Evolutionary conservation across 306 rosid genomes (phyloP).

Genomic region (Mimosa bimucronata): DNA sequence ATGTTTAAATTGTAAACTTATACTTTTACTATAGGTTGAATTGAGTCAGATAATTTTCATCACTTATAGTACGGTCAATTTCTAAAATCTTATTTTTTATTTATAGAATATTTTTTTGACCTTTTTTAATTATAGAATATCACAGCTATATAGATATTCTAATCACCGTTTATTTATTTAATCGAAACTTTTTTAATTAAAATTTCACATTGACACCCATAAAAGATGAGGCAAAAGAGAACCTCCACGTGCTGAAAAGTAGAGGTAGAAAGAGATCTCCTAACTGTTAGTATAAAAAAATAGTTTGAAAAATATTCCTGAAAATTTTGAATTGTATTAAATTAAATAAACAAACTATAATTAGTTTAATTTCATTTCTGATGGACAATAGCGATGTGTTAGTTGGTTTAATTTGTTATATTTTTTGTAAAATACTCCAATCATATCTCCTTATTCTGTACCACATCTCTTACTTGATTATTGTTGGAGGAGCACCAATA

Average conservation of each 20-base stretch:
- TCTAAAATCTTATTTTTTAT: too few relatives aligned
- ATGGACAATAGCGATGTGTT: background rate
- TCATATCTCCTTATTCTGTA: too few relatives aligned
- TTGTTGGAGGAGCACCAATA: too few relatives aligned
- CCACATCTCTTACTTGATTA: too few relatives aligned
- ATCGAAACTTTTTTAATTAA: background rate
- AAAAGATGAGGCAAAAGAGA: background rate
- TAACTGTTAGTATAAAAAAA: background rate
- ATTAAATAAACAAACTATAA: background rate
- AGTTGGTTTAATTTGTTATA: too few relatives aligned
- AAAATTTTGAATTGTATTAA: background rate
- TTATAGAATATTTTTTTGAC: too few relatives aligned
- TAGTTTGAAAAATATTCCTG: background rate
- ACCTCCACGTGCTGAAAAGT: constrained; percentile 5
- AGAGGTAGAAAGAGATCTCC: background rate
- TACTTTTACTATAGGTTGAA: background rate
- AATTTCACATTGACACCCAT: background rate
- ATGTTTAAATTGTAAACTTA: background rate
- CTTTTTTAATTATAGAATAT: background rate
- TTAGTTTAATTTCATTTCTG: background rate
- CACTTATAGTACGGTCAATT: background rate
- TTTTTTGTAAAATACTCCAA: too few relatives aligned
- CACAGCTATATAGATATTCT: background rate
- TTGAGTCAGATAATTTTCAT: background rate
- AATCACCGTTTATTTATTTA: background rate